Percentiles rank a stretch among this genome's conserved stretches.
These are phyloP conservation scores for Sistotremastrum suecicum DNA, from an alignment of 768 basidiomycete genomes.

Conservation along the genomic window DNA sequence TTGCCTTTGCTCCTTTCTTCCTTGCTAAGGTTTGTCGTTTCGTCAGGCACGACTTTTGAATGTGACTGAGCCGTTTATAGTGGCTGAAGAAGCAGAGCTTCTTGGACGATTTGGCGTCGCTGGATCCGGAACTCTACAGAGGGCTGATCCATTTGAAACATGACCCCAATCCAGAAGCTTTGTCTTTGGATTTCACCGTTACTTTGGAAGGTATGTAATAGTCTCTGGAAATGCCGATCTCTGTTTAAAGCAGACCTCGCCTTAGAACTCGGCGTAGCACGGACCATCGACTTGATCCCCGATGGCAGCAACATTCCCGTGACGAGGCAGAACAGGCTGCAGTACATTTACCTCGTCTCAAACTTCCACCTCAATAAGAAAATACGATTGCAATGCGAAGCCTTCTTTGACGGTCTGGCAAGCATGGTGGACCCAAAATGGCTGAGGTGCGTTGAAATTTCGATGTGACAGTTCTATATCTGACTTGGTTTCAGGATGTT, in stretches of 20 bases:
- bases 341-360: constrained; percentile 81
- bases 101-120: constrained; percentile 82
- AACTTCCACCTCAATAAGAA: constrained; percentile 82
- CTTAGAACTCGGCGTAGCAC: constrained; percentile 69
- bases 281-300: constrained; percentile 63
- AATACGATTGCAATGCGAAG: constrained; percentile 70
- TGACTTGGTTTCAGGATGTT: constrained; percentile 58
- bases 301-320: constrained; percentile 74
- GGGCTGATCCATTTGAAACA: constrained; percentile 90
- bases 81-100: constrained; percentile 90
- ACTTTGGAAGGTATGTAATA: constrained; percentile 57
- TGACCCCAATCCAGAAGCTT: constrained; percentile 69
- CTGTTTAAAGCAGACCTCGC: constrained; percentile 1
- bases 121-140: constrained; percentile 86
- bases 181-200: constrained; percentile 82
- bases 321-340: constrained; percentile 76
- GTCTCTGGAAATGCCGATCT: not conserved
- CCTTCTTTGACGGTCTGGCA: constrained; percentile 84
- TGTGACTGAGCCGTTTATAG: constrained; percentile 20
- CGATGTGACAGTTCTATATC: not conserved
- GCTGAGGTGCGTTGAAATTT: constrained; percentile 39
- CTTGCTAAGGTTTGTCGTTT: constrained; percentile 52
- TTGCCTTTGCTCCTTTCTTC: constrained; percentile 93
- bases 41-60: not conserved
- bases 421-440: constrained; percentile 88